Conservation (phyloP, 768 basidiomycete species). For the Suillus americanus region DNA sequence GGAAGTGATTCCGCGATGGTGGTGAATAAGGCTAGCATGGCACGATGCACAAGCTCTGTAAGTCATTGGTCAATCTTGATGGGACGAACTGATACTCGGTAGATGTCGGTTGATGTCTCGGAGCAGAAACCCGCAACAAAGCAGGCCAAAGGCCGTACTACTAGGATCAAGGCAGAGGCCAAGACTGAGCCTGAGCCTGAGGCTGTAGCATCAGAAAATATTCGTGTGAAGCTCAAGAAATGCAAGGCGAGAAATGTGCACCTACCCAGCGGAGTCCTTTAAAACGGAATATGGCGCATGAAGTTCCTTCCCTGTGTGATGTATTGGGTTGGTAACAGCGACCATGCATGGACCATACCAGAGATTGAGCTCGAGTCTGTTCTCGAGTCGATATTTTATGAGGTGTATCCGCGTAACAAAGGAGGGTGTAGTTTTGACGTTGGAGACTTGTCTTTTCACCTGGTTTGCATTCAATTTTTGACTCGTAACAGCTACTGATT, state of each 20-base stretch:
- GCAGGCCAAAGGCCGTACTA: neutral
- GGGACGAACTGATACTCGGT: neutral
- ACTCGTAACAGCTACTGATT: constrained; percentile 2
- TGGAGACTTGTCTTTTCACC: constrained; percentile 4
- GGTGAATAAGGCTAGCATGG: neutral
- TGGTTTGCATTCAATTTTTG: neutral
- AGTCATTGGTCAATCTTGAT: neutral
- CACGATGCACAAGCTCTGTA: neutral
- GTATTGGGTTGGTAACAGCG: constrained; percentile 10
- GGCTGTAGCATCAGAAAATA: neutral
- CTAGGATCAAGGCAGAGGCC: neutral
- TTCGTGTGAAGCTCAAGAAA: neutral
- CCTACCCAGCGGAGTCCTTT: neutral
- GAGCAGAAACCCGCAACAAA: neutral
- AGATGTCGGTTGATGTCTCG: neutral
- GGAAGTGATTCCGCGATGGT: neutral
- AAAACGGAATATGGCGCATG: neutral
- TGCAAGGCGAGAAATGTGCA: neutral
- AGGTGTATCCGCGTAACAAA: constrained; percentile 1
- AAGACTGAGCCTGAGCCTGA: neutral
- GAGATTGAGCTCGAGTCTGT: neutral
- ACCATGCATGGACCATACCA: constrained; percentile 8
- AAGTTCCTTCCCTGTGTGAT: constrained; percentile 4
- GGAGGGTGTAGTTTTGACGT: neutral
- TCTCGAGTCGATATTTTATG: constrained; percentile 5